A percentile compares a stretch with the other conserved stretches of the same genome.
phyloP scores from a whole-genome alignment of 139 green algal species.

The Diplosphaera chodatii region DNA sequence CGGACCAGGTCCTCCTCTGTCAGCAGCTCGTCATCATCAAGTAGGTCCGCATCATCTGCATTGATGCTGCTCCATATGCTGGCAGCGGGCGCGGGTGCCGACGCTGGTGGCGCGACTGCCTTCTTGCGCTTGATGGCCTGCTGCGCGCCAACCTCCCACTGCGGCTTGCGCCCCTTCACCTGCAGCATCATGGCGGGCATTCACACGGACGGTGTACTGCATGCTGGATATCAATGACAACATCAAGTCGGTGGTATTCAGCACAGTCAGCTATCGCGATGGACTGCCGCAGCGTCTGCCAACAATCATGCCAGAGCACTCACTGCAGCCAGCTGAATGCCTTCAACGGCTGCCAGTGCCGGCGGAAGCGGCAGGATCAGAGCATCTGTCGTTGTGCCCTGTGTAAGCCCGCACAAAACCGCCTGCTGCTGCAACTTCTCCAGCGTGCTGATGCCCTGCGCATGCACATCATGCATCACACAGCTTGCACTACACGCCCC shows the following conservation, averaged over 20 bases:
- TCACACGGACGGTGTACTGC: too few relatives aligned
- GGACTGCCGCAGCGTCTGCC: too few relatives aligned
- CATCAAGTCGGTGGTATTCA: too few relatives aligned
- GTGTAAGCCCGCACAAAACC: conserved; percentile 47
- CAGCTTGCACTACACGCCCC: too few relatives aligned
- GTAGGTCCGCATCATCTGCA: conserved; percentile 74
- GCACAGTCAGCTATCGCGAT: too few relatives aligned
- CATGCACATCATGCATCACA: too few relatives aligned
- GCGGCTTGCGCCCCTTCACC: conserved; percentile 40
- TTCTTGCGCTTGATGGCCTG: conserved; percentile 47
- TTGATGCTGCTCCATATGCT: conserved; percentile 16
- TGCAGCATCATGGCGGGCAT: too few relatives aligned
- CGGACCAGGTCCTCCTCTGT: conserved; percentile 75
- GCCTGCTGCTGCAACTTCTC: conserved; percentile 1
- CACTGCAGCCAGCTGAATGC: background rate
- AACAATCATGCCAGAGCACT: too few relatives aligned
- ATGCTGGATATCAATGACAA: too few relatives aligned
- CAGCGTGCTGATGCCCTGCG: background rate
- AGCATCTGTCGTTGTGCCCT: background rate
- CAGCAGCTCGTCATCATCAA: conserved; percentile 93
- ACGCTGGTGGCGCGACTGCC: background rate
- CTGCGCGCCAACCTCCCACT: conserved; percentile 51
- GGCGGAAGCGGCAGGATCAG: background rate
- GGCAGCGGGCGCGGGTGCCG: background rate
- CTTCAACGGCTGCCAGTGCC: background rate